These are phyloP conservation scores for Glycyrrhiza uralensis DNA, from an alignment of 306 rosid genomes.

Conservation along the genomic window DNA sequence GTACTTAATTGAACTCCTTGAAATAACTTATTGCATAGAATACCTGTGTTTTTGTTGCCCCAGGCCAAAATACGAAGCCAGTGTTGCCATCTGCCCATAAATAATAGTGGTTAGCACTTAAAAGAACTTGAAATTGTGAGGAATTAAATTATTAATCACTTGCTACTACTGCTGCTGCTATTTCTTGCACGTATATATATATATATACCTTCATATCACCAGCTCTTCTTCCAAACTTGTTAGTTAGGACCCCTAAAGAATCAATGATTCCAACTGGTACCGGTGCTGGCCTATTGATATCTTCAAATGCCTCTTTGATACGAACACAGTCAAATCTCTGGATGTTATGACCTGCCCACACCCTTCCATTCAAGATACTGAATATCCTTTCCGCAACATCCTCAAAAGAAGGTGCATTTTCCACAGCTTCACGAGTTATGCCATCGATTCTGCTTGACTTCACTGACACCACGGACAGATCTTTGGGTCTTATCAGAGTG, in stretches of 20 bases:
- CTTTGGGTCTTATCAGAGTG: slow-evolving; percentile 67
- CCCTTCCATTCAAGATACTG: slow-evolving; percentile 67
- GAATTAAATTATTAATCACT: not conserved
- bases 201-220: slow-evolving; percentile 90
- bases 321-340: slow-evolving; percentile 80
- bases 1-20: too few relatives aligned
- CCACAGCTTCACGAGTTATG: slow-evolving; percentile 61
- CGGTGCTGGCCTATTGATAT: slow-evolving; percentile 65
- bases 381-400: slow-evolving; percentile 79
- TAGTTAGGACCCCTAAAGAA: slow-evolving; percentile 60
- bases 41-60: slow-evolving; percentile 97
- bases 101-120: not conserved
- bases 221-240: slow-evolving; percentile 87
- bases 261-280: slow-evolving; percentile 66
- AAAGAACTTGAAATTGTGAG: not conserved
- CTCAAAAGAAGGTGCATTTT: slow-evolving; percentile 73
- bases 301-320: slow-evolving; percentile 72
- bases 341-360: slow-evolving; percentile 96
- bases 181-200: not conserved
- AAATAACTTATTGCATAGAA: too few relatives aligned
- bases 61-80: slow-evolving; percentile 83
- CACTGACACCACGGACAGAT: slow-evolving; percentile 51
- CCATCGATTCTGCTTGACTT: slow-evolving; percentile 73
- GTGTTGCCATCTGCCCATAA: slow-evolving; percentile 75
- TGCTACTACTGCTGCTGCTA: not conserved